Percentiles rank a stretch among this genome's conserved stretches.
These are phyloP conservation scores for Corymbia maculata DNA, from an alignment of 345 rosid genomes.

Conservation along the genomic window DNA sequence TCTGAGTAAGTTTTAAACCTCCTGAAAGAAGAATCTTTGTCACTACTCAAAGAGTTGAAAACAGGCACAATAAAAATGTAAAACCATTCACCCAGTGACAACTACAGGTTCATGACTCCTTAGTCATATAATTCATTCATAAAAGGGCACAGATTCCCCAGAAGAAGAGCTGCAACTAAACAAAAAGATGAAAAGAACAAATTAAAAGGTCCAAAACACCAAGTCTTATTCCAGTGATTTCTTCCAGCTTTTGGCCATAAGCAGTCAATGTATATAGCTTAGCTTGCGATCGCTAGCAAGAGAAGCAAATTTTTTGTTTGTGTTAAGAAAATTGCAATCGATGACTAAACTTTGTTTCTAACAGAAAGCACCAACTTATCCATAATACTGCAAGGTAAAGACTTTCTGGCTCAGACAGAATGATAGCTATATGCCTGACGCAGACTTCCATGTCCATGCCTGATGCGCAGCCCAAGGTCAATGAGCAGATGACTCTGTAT, in stretches of 20 bases:
- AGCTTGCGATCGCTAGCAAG: neutral
- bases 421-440: neutral
- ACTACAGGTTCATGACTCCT: neutral
- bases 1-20: neutral
- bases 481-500: neutral
- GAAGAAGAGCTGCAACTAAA: neutral
- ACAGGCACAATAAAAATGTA: neutral
- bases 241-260: neutral
- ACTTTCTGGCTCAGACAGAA: neutral
- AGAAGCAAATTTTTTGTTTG: neutral
- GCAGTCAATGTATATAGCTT: neutral
- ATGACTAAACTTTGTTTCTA: neutral
- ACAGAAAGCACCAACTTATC: neutral
- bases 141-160: neutral
- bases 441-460: neutral
- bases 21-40: constrained; percentile 1
- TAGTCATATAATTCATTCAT: neutral
- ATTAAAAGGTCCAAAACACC: neutral
- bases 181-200: neutral
- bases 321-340: neutral
- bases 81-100: neutral
- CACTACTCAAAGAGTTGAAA: neutral
- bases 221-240: neutral
- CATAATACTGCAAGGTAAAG: neutral
- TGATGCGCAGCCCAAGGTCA: neutral